Base-by-base conservation (phyloP, 176 grass and related monocot genomes). In the Melocanna baccifera region DNA sequence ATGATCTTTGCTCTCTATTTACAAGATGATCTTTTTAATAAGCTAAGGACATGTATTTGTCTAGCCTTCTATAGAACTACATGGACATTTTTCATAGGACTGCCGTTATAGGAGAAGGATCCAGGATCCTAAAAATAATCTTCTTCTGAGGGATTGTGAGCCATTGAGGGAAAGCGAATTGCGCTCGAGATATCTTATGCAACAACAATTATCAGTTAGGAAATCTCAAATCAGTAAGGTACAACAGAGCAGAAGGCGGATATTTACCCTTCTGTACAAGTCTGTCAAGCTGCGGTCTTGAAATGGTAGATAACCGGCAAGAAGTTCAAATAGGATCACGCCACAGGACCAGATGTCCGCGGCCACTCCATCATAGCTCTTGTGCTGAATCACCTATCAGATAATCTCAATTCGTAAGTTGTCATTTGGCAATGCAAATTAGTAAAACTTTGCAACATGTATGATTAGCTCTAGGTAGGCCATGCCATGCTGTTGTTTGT, bases 311-410 rank as follows among this genome's bases (percentile, higher is more conserved):
- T 83, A 74, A 16, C 94, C 94, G 50, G 91, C 81, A 64, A 97
- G 94, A n/a, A 97, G 82, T 93, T 93, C 89, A 57, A 91, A 97
- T 2, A 91, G 62, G 66, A 93, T 87, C 40, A 97, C 91, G 7
- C 94, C 94, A 63, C 91, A 97, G 47, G 94, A 93, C 91, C 94
- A 93, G 45, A 93, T 18, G 65, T 96, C 91, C 3, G 89, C 86
- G 1, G 77, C 65, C 26, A 84, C 77, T 43, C 94, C 94, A 29
- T 93, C 86, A 18, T 96, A 96, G 66, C 74, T 87, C 68, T 85
- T 93, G 84, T 96, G 94, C 57, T 74, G 74, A 69, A 97, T 88
- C 76, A 97, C 91, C 94, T 93, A 79, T 26, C 29, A 47, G 36
- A 85, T 77, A 25, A 75, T 81, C 57, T 36, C 9, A 66, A 45